A percentile compares a stretch with the other conserved stretches of the same genome.
These are phyloP conservation scores for Creolimax fragrantissima DNA, from an alignment of 78 protist genomes.

Conservation along the genomic window DNA sequence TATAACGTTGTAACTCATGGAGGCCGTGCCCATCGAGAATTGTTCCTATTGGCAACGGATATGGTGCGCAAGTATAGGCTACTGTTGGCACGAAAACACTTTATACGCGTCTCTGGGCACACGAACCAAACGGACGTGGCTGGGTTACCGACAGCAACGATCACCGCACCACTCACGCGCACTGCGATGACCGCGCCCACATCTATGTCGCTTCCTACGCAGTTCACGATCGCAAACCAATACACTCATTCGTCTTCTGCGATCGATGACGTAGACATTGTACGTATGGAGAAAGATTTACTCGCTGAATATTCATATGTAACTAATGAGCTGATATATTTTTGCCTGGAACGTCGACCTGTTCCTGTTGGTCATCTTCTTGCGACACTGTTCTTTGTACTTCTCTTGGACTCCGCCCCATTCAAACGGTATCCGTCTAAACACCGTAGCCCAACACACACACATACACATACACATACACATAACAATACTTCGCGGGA, in stretches of 20 bases:
- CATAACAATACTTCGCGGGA: background rate
- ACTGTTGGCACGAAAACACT: background rate
- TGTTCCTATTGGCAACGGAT: background rate
- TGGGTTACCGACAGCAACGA: too few relatives aligned
- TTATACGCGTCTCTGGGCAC: too few relatives aligned
- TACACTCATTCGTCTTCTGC: background rate
- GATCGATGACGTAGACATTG: background rate
- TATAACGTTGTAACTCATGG: background rate
- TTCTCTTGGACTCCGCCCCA: background rate
- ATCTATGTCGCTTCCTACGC: too few relatives aligned
- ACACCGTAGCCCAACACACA: background rate
- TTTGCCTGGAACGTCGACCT: background rate
- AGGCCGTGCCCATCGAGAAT: background rate
- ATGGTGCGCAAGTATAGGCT: background rate
- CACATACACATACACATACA: background rate
- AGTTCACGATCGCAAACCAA: too few relatives aligned
- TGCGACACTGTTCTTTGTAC: background rate
- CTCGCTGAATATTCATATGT: background rate
- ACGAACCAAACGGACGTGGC: too few relatives aligned
- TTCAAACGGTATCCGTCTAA: background rate
- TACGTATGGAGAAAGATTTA: background rate
- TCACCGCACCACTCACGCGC: too few relatives aligned
- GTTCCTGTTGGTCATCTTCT: background rate
- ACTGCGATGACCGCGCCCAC: too few relatives aligned
- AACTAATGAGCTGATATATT: background rate